Evolutionary conservation across 2,329 filamentous ascomycete genomes (phyloP), one percentile per base, ranked within the genome.

Genomic region (Bipolaris sorokiniana): DNA sequence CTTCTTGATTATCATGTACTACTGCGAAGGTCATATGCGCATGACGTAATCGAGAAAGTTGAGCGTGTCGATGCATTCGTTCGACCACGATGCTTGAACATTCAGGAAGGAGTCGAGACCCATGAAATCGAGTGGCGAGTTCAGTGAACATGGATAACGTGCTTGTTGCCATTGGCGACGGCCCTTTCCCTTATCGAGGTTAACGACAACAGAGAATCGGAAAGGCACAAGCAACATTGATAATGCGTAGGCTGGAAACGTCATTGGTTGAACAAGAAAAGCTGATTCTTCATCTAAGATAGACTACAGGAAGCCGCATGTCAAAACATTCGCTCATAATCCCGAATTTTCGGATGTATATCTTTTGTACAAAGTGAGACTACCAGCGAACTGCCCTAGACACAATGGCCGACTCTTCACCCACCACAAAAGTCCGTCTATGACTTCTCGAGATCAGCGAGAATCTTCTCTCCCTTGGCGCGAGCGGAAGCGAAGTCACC

Each of bases 401-500:
- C 67, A 69, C 63, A 64, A 62, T 73, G 67, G 66, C 71, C 65
- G 64, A 67, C 67, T 68, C 66, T 74, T 69, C 70, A 61, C 66
- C 68, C 66, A 68, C 68, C 67, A 67, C 65, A 62, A 62, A 59
- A 51, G 53, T 44, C 50, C 66, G 63, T 72, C 65, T 75, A 76
- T 69, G 69, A 72, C 72, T 77, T 76, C 73, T 95, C 91, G 74
- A 98, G 86, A 75, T 98, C 95, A 74, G 95, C 93, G 79, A 99
- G 84, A 86, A 99, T 98, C 92, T 98, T 97, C 89, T 97, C 93
- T 85, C 94, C 95, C 92, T 99, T 99, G 77, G 86, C 88, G 79
- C 90, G 90, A 71, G 93, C 95, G 66, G 91, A 92, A 73, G 91
- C 91, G 73, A 98, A 88, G 85, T 97, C 90, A 79, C 95, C 95